Base-by-base conservation (phyloP, 345 rosid genomes). In the Eucalyptus globulus region DNA sequence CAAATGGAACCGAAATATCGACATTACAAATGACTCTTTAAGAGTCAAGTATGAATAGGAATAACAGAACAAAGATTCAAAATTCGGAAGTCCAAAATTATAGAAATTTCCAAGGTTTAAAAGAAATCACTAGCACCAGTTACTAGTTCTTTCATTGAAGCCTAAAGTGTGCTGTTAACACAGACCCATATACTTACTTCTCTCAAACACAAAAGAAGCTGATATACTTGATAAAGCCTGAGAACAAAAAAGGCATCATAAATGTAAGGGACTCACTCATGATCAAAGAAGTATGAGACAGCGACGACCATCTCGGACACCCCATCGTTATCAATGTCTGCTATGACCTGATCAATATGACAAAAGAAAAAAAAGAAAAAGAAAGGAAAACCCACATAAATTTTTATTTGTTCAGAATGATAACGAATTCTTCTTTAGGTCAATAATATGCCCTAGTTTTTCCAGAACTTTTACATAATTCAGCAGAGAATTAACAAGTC, bases 251-350 rank as follows among this genome's bases (percentile, higher is more conserved):
- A 62, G 69, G 69, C 69, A 24, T 80, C 54, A 85, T 67, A 86
- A 90, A 87, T 65, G 51, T 90, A 88, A 88, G 88, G 87, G 92
- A 95, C 98, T 95, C 90, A 97, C 99, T 98, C 99, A 4, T 93
- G 99, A 92, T 98, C 99, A 87, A 98, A 98, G 95, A 96, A 98
- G 93, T 96, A 97, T 69, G 99, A 98, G 92, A 94, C 99, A 88
- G 98, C 99, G 89, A 98, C 91, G 92, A 98, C 90, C 99, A 98
- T 98, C 94, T 98, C 99, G 21, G 96, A 91, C 72, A 97, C 93
- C 87, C 99, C 99, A 90, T 98, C 99, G 86, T 95, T 96, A 92
- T 98, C 99, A 89, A 98, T 97, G 92, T 98, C 99, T 87, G 98
- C 99, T 90, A 98, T 96, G 87, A 98, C 97, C 99, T 97, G 93